Percentiles rank a stretch among this genome's conserved stretches.
phyloP scores from a whole-genome alignment of 139 green algal species.

The Microglena sp. region DNA sequence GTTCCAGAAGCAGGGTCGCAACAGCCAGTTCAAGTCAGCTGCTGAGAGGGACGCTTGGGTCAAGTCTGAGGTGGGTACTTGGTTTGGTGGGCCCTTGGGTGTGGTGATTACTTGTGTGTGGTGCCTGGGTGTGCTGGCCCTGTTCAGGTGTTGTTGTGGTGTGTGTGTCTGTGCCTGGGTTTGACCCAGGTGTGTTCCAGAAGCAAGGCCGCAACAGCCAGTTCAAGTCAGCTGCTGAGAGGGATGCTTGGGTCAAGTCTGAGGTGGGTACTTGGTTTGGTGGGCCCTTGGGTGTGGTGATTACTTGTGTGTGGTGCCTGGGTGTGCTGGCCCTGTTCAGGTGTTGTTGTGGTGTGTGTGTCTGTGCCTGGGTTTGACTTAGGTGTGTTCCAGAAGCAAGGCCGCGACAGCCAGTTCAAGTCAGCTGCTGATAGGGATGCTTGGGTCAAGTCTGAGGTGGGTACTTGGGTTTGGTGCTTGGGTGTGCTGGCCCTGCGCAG shows the following conservation, averaged over 20 bases:
- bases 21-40: conserved; percentile 44
- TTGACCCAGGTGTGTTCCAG: too few relatives aligned
- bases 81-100: too few relatives aligned
- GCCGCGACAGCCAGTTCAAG: conserved; percentile 48
- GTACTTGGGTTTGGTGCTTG: neutral
- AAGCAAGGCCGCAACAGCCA: conserved; percentile 60
- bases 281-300: too few relatives aligned
- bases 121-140: too few relatives aligned
- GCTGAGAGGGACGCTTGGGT: conserved; percentile 68
- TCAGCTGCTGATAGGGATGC: conserved; percentile 62
- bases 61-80: conserved; percentile 37
- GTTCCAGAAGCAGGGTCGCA: conserved; percentile 67
- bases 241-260: conserved; percentile 57
- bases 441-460: conserved; percentile 52
- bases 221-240: conserved; percentile 57
- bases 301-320: too few relatives aligned
- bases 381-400: conserved; percentile 78
- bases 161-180: too few relatives aligned
- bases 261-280: conserved; percentile 32
- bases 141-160: too few relatives aligned
- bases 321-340: too few relatives aligned
- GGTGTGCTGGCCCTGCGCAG: too few relatives aligned
- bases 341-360: too few relatives aligned
- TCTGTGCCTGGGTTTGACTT: too few relatives aligned
- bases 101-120: too few relatives aligned